Evolutionary conservation across 192 early-diverging fungal species (phyloP), one percentile per base, ranked within the genome.

Genomic region (Coemansia sp.): DNA sequence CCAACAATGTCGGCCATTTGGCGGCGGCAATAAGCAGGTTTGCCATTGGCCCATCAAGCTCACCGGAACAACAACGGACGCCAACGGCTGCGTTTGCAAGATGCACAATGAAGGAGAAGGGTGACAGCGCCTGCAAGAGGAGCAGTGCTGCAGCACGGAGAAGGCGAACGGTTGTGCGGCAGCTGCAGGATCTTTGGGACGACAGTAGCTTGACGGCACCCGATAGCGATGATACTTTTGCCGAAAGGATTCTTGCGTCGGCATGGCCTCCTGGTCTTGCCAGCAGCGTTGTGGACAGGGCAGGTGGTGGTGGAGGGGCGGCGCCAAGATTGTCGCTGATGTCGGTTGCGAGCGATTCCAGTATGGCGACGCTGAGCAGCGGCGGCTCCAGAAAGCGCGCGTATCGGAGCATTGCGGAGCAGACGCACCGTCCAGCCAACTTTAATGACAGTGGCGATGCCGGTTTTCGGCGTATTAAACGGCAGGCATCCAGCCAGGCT

Each of bases 331-430:
- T 36, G 19, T 29, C 19, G 38, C 53, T 52, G 38, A 29, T 62
- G 37, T 62, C 61, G 61, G 31, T 62, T 6, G 22, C 20, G 61
- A 34, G 31, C 36, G 61, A 27, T 13, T 44, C 27, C 28, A 54
- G 11, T 14, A 7, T 22, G 37, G 6, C 40, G 38, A 52, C 33
- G 23, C 60, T 50, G 31, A 33, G 45, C 22, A 25, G 22, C 22
- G 23, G 45, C 22, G 23, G 22, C 22, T 48, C 45, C 22, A 48
- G 45, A 48, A 48, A 48, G 13, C 45, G 45, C 45, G 10, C 45
- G 2, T 48, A 23, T 13, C 22, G 20, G 23, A 25, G 22, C 20
- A 10, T 48, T 48, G 23, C 22, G 22, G 22, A 25, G 45, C 22
- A 22, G 6, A 25, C 45, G 45, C 23, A n/a, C n/a, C n/a, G 23